phyloP scores from a whole-genome alignment of 139 green algal genomes.

The Chlorella vulgaris region DNA sequence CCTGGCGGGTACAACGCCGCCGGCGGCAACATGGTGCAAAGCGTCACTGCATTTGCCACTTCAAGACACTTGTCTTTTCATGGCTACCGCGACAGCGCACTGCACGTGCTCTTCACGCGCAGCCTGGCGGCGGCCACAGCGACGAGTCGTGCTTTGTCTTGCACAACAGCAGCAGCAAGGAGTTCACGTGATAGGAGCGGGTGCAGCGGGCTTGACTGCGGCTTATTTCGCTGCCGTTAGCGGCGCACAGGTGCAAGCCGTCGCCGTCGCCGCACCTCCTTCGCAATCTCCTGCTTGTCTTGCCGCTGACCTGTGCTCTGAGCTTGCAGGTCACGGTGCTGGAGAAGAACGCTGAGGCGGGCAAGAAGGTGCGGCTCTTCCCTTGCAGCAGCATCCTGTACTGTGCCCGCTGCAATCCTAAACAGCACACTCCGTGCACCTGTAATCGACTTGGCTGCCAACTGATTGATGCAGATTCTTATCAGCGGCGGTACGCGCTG shows the following conservation, averaged over 20 bases:
- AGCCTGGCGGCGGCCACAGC: neutral
- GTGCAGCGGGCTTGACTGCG: constrained; percentile 67
- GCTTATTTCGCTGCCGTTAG: constrained; percentile 69
- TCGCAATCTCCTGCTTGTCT: neutral
- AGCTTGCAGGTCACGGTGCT: constrained; percentile 81
- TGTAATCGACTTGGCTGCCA: neutral
- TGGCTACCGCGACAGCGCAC: no score
- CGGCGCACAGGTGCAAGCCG: constrained; percentile 51
- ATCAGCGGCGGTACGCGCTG: constrained; percentile 85
- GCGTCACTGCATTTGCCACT: no score
- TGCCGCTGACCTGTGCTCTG: neutral
- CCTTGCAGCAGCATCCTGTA: neutral
- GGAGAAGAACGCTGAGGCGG: constrained; percentile 77
- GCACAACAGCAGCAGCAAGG: neutral
- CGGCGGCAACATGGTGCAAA: no score
- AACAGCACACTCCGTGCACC: neutral
- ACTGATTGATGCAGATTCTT: constrained; percentile 54
- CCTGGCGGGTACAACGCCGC: no score
- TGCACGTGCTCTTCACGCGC: no score
- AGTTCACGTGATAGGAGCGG: constrained; percentile 58
- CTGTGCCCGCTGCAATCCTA: no score
- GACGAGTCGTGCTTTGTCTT: neutral
- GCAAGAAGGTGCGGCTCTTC: constrained; percentile 71
- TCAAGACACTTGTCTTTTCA: no score
- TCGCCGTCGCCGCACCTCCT: neutral